These are phyloP conservation scores for Diaporthe sp. DNA, from an alignment of 2,329 filamentous ascomycete species.

Conservation along the genomic window DNA sequence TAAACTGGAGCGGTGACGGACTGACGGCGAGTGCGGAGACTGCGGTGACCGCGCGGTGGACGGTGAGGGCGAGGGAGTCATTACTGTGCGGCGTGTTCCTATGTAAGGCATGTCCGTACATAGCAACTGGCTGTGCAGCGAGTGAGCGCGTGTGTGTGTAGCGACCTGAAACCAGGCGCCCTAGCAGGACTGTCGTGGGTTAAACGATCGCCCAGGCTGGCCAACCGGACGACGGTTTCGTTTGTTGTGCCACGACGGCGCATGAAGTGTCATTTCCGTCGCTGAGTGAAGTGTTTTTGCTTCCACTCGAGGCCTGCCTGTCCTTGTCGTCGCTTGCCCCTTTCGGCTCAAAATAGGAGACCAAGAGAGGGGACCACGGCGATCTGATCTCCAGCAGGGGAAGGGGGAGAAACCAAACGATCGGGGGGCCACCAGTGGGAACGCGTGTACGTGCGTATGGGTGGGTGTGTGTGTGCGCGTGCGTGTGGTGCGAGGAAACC, in stretches of 20 bases:
- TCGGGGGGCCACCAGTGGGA: conserved; percentile 14
- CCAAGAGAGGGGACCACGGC: background rate
- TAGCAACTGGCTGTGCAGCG: conserved; percentile 29
- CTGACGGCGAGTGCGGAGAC: conserved; percentile 22
- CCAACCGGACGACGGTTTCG: conserved; percentile 21
- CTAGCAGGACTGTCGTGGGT: conserved; percentile 31
- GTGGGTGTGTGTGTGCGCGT: background rate
- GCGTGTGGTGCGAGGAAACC: background rate
- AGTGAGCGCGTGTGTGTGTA: background rate
- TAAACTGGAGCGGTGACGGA: conserved; percentile 19
- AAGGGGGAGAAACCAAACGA: conserved; percentile 27
- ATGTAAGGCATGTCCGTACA: conserved; percentile 14
- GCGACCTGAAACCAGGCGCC: conserved; percentile 25
- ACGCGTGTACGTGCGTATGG: background rate
- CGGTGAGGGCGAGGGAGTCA: conserved; percentile 5
- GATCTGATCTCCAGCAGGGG: conserved; percentile 27
- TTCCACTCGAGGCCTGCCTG: background rate
- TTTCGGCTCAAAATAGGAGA: conserved; percentile 23
- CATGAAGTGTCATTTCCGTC: conserved; percentile 31
- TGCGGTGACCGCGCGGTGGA: conserved; percentile 23
- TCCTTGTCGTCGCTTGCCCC: conserved; percentile 17
- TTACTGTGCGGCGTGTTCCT: background rate
- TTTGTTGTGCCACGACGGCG: conserved; percentile 22
- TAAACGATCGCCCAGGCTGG: conserved; percentile 25
- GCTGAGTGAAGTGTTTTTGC: background rate